Percentiles rank a stretch among this genome's conserved stretches.
Conservation (phyloP, 2,329 filamentous ascomycete genomes). For the Hymenoscyphus salicellus region DNA sequence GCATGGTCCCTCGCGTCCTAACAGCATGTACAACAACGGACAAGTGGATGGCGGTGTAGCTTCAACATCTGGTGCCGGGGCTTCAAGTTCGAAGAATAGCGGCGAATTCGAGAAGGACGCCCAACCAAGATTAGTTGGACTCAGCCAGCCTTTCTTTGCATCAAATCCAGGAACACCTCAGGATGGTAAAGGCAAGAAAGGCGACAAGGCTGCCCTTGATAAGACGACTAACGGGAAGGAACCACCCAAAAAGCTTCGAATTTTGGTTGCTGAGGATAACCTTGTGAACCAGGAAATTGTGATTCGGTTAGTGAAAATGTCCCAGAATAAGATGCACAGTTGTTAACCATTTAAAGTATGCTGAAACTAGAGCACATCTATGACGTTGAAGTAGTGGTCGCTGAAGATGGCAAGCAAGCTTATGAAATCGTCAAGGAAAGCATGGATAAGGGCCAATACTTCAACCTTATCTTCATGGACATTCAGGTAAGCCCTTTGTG, state of each 20-base stretch:
- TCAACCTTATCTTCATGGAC: constrained; percentile 94
- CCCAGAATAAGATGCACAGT: constrained; percentile 38
- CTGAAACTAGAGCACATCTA: constrained; percentile 76
- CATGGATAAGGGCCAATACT: constrained; percentile 69
- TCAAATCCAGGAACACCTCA: constrained; percentile 22
- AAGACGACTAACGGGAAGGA: constrained; percentile 57
- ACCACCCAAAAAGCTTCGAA: constrained; percentile 63
- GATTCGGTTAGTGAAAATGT: constrained; percentile 41
- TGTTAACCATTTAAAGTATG: constrained; percentile 60
- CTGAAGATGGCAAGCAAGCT: constrained; percentile 82
- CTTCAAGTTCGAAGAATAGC: constrained; percentile 20
- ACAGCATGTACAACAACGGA: constrained; percentile 26
- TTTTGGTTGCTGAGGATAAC: constrained; percentile 82
- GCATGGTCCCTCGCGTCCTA: constrained; percentile 33
- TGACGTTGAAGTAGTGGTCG: constrained; percentile 73
- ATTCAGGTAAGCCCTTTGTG: constrained; percentile 50
- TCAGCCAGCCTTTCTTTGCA: constrained; percentile 78
- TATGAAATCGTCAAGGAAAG: constrained; percentile 80
- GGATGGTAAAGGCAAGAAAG: constrained; percentile 40
- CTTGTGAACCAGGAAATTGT: constrained; percentile 62
- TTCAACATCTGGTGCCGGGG: constrained; percentile 5
- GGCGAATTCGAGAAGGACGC: constrained; percentile 55
- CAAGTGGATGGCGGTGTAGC: constrained; percentile 13
- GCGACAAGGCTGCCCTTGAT: constrained; percentile 64
- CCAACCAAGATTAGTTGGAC: constrained; percentile 75